These are phyloP conservation scores for Chalaropsis thielavioides DNA, from an alignment of 2,329 filamentous ascomycete genomes.

Conservation along the genomic window DNA sequence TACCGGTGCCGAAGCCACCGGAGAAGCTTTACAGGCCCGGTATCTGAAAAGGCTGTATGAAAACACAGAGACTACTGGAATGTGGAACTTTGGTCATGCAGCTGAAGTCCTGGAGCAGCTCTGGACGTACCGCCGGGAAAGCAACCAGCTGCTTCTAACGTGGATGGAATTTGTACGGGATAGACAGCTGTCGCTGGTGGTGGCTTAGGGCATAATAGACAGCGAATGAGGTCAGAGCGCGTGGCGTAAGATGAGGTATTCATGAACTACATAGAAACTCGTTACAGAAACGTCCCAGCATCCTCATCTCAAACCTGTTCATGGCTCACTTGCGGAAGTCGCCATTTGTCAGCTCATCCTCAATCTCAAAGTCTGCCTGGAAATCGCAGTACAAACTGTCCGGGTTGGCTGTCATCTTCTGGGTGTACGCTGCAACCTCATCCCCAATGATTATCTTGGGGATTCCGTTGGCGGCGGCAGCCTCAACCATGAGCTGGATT, in stretches of 20 bases:
- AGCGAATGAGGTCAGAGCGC: no score
- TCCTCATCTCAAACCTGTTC: background rate
- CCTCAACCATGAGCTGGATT: slow-evolving; percentile 51
- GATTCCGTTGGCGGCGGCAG: slow-evolving; percentile 30
- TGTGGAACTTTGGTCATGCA: slow-evolving; percentile 14
- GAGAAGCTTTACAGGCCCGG: slow-evolving; percentile 3
- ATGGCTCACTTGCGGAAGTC: slow-evolving; percentile 17
- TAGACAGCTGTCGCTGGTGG: background rate
- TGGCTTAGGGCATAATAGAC: background rate
- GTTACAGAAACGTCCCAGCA: background rate
- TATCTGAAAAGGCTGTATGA: slow-evolving; percentile 6
- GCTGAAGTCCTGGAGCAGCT: background rate
- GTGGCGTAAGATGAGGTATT: background rate
- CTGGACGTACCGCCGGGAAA: slow-evolving; percentile 1
- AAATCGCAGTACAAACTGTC: slow-evolving; percentile 20
- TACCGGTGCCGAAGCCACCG: slow-evolving; percentile 17
- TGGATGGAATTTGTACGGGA: slow-evolving; percentile 14
- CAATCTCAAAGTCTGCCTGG: slow-evolving; percentile 19
- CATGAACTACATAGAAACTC: background rate
- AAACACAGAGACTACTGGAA: slow-evolving; percentile 12
- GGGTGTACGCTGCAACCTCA: slow-evolving; percentile 29
- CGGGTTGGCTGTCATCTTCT: slow-evolving; percentile 20
- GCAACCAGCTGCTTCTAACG: background rate
- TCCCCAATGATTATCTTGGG: slow-evolving; percentile 28
- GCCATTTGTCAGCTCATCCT: slow-evolving; percentile 17